phyloP scores from a whole-genome alignment of 306 rosid genomes.

The Ormosia emarginata region DNA sequence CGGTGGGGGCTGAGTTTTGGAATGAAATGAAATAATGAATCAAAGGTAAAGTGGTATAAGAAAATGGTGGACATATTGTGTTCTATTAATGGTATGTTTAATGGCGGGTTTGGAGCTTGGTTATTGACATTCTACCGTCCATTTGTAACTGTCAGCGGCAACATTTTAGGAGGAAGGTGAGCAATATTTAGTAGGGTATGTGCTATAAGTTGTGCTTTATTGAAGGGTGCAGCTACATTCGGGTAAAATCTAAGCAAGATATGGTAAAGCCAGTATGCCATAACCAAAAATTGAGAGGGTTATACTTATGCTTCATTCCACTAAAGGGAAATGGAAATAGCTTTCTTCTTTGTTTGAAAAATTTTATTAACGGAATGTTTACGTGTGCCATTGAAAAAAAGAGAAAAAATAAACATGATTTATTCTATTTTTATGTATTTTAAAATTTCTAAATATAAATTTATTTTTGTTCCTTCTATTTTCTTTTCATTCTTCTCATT shows the following conservation, averaged over 20 bases:
- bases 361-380: too few species aligned
- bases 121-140: constrained; percentile 38
- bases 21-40: not conserved
- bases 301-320: not conserved
- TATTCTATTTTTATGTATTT: too few species aligned
- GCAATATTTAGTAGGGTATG: constrained; percentile 26
- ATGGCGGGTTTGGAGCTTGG: constrained; percentile 7
- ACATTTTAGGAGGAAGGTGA: constrained; percentile 30
- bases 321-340: too few species aligned
- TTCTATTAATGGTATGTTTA: constrained; percentile 15
- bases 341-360: too few species aligned
- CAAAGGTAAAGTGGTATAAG: not conserved
- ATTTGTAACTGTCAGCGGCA: constrained; percentile 43
- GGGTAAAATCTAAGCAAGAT: not conserved
- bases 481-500: too few species aligned
- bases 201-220: not conserved
- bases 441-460: too few species aligned
- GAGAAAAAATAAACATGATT: too few species aligned
- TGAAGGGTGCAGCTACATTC: constrained; percentile 21
- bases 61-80: not conserved
- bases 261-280: not conserved
- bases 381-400: too few species aligned
- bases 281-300: not conserved
- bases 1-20: not conserved
- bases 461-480: too few species aligned